Conservation (phyloP, 1,284 basidiomycete species). For the Afroboletus lepidellus region DNA sequence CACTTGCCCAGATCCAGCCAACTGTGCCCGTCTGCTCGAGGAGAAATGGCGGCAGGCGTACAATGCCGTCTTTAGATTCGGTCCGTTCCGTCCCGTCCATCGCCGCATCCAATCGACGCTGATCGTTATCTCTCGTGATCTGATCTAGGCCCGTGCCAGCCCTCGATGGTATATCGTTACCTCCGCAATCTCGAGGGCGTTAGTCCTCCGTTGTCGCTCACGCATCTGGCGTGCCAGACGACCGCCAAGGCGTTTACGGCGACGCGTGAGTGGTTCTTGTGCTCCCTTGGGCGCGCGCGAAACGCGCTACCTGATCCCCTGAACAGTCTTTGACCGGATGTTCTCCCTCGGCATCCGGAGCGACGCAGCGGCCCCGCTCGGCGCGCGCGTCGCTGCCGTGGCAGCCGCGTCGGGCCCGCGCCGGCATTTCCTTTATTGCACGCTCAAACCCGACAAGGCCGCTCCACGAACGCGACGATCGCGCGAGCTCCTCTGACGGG, state of each 20-base stretch:
- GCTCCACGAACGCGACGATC: conserved; percentile 37
- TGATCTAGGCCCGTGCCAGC: conserved; percentile 70
- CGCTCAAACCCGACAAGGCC: conserved; percentile 54
- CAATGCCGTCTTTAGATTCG: conserved; percentile 83
- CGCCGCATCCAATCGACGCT: neutral
- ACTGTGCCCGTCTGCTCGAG: conserved; percentile 85
- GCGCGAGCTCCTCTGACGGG: conserved; percentile 21
- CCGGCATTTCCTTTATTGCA: conserved; percentile 78
- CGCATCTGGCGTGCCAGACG: conserved; percentile 83
- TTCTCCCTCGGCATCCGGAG: conserved; percentile 79
- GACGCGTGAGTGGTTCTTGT: conserved; percentile 52
- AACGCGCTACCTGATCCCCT: conserved; percentile 1
- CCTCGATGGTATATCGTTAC: conserved; percentile 87
- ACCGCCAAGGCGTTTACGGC: conserved; percentile 85
- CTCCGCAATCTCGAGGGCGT: conserved; percentile 79
- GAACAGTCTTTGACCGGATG: conserved; percentile 86
- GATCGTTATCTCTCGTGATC: neutral
- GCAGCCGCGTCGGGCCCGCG: conserved; percentile 65
- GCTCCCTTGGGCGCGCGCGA: too few relatives aligned
- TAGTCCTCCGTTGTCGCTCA: conserved; percentile 75
- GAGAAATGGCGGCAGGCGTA: conserved; percentile 93
- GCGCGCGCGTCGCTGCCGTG: conserved; percentile 59
- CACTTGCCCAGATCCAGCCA: conserved; percentile 78
- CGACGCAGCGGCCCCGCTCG: conserved; percentile 62
- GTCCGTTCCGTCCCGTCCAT: conserved; percentile 36